These are phyloP conservation scores for Coffea canephora DNA, from an alignment of 257 asterid species.

Conservation along the genomic window DNA sequence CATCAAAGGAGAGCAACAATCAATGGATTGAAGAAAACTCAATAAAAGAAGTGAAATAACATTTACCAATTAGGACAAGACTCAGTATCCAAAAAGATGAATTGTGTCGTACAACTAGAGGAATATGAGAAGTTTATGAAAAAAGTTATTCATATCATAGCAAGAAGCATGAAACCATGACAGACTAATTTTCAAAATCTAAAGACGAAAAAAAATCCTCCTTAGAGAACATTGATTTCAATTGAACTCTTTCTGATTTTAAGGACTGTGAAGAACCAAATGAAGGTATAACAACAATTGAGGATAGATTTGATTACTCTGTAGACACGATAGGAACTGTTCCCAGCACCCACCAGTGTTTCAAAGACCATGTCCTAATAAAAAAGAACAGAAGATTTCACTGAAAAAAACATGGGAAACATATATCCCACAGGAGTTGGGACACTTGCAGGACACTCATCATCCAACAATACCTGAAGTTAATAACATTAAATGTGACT, in stretches of 20 bases:
- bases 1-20: background rate
- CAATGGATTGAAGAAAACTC: background rate
- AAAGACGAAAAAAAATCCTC: background rate
- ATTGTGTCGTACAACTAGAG: background rate
- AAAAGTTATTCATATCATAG: background rate
- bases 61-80: background rate
- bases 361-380: background rate
- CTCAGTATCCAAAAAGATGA: background rate
- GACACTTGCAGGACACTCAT: background rate
- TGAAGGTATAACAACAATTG: background rate
- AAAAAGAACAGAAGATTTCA: background rate
- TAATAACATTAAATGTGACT: background rate
- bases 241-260: background rate
- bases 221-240: background rate
- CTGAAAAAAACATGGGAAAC: too few relatives aligned
- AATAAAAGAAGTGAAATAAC: background rate
- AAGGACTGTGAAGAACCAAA: background rate
- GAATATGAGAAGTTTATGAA: background rate
- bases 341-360: background rate
- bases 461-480: background rate
- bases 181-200: background rate
- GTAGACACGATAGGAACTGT: background rate
- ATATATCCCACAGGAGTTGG: background rate
- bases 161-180: background rate
- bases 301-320: background rate